Evolutionary conservation across 164 flowering plant genomes (phyloP).

Genomic region (Vitis rupestris): DNA sequence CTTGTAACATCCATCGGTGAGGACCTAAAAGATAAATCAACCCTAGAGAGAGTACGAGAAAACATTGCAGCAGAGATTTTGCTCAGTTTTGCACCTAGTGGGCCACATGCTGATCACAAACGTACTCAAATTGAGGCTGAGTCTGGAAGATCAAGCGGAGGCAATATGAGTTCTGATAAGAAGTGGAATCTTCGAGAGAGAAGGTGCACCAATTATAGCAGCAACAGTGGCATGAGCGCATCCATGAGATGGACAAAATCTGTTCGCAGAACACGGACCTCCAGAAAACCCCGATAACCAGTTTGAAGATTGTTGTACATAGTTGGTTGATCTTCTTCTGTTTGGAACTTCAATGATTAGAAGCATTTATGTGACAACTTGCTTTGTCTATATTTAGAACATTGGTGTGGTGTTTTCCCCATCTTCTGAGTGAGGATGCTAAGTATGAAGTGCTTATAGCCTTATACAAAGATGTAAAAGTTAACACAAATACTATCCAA

Average conservation of each 20-base stretch:
- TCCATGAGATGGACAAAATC: constrained; percentile 13
- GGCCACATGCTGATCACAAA: not conserved
- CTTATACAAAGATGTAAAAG: no score
- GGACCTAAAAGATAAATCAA: constrained; percentile 2
- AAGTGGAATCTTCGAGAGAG: constrained; percentile 10
- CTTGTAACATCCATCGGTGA: constrained; percentile 5
- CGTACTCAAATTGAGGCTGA: not conserved
- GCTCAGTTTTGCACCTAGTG: constrained; percentile 17
- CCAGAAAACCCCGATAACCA: constrained; percentile 11
- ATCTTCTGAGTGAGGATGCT: no score
- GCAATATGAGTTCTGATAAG: not conserved
- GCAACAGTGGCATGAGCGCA: constrained; percentile 5
- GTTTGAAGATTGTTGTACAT: not conserved
- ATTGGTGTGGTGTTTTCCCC: no score
- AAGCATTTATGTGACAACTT: no score
- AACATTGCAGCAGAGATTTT: constrained; percentile 28
- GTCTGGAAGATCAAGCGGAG: not conserved
- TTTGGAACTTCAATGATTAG: not conserved
- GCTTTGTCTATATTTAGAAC: no score
- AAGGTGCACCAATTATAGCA: constrained; percentile 1
- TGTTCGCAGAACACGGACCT: constrained; percentile 10
- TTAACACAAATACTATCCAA: no score
- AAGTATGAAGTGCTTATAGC: no score
- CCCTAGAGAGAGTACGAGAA: constrained; percentile 15
- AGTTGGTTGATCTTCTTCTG: not conserved